Evolutionary conservation across 2,329 filamentous ascomycete species (phyloP).

Genomic region (Botryotinia narcissicola): DNA sequence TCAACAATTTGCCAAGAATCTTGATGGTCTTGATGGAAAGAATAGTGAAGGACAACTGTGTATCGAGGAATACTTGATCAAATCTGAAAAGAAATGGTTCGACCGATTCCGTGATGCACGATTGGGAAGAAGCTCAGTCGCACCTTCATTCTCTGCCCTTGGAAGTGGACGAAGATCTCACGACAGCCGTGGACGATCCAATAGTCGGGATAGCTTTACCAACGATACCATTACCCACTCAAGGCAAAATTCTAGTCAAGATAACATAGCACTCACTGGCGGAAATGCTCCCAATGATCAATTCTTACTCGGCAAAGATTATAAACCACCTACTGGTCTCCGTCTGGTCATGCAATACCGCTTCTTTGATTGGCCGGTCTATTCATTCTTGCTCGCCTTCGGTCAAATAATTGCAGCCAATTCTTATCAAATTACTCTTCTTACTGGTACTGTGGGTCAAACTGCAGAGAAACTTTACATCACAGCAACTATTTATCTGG

Average conservation of each 20-base stretch:
- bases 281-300: conserved; percentile 34
- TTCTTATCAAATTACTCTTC: conserved; percentile 66
- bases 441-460: conserved; percentile 61
- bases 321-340: conserved; percentile 54
- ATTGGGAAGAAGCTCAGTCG: neutral
- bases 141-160: conserved; percentile 7
- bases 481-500: conserved; percentile 58
- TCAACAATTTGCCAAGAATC: conserved; percentile 54
- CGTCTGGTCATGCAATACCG: conserved; percentile 55
- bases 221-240: conserved; percentile 19
- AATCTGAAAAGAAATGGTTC: conserved; percentile 68
- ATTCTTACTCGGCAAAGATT: conserved; percentile 51
- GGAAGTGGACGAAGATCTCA: conserved; percentile 44
- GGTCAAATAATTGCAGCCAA: conserved; percentile 64
- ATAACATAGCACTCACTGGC: conserved; percentile 13
- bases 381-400: conserved; percentile 57
- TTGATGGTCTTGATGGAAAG: conserved; percentile 52
- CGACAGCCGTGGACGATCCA: conserved; percentile 16
- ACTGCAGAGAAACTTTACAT: conserved; percentile 58
- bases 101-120: conserved; percentile 46
- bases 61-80: conserved; percentile 63
- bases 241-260: conserved; percentile 19
- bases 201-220: conserved; percentile 10
- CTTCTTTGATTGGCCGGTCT: conserved; percentile 63
- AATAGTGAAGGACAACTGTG: conserved; percentile 59